These are phyloP conservation scores for Corrigiola litoralis DNA, from an alignment of 179 eudicot species.

Conservation along the genomic window DNA sequence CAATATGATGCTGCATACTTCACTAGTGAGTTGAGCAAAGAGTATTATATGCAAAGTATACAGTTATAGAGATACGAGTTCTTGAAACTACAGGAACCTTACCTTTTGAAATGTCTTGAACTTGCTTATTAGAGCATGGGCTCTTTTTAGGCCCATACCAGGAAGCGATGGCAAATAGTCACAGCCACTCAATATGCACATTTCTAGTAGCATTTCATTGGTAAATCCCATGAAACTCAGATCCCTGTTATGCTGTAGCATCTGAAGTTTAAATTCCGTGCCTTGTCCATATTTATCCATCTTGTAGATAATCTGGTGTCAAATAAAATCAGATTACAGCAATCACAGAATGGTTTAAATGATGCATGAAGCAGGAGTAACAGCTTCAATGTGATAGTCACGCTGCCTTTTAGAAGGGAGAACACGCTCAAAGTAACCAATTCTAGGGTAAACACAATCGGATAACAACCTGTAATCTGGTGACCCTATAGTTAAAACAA, in stretches of 20 bases:
- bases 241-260: conserved; percentile 70
- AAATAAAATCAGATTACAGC: conserved; percentile 2
- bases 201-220: conserved; percentile 83
- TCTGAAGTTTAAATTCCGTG: conserved; percentile 63
- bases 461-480: no score
- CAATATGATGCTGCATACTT: neutral
- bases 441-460: neutral
- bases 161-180: conserved; percentile 93
- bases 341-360: neutral
- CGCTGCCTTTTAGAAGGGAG: neutral
- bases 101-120: conserved; percentile 82
- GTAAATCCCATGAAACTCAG: conserved; percentile 68
- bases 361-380: neutral
- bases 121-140: conserved; percentile 77
- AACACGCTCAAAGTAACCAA: neutral
- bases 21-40: neutral
- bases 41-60: neutral
- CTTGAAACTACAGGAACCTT: conserved; percentile 1
- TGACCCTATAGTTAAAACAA: no score
- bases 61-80: neutral
- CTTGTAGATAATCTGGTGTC: conserved; percentile 82
- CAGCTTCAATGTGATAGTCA: neutral
- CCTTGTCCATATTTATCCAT: conserved; percentile 99
- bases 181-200: conserved; percentile 96
- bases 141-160: conserved; percentile 93